A percentile compares a stretch with the other conserved stretches of the same genome.
Evolutionary conservation across 768 basidiomycete genomes (phyloP).

Genomic region (Daedaleopsis sinensis): DNA sequence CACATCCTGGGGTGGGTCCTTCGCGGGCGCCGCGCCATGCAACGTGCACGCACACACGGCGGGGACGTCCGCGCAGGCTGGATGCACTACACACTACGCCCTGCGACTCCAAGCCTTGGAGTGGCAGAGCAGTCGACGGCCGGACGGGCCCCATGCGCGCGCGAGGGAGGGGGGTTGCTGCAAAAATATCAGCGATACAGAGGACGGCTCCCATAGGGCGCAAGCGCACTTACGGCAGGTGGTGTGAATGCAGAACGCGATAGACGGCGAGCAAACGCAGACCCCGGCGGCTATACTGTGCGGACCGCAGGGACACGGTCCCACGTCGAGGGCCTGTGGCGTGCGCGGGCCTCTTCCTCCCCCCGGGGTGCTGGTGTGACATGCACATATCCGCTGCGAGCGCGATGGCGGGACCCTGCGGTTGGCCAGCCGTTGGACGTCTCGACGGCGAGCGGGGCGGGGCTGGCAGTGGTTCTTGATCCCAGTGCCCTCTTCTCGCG

Average conservation of each 20-base stretch:
- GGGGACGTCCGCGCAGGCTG: not conserved
- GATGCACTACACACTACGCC: too few species aligned
- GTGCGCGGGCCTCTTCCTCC: not conserved
- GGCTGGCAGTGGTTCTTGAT: not conserved
- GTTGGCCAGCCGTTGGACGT: too few species aligned
- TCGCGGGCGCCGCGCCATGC: not conserved
- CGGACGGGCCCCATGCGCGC: not conserved
- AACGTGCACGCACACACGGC: not conserved
- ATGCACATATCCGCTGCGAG: not conserved
- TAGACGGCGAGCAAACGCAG: constrained; percentile 1
- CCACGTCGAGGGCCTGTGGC: constrained; percentile 15
- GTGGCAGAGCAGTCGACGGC: not conserved
- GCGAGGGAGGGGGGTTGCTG: not conserved
- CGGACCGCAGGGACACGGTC: constrained; percentile 7
- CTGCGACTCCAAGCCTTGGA: not conserved
- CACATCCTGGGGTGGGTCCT: not conserved
- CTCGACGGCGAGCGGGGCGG: too few species aligned
- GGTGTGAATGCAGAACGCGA: constrained; percentile 2
- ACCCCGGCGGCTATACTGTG: not conserved
- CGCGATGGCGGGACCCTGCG: not conserved
- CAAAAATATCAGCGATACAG: constrained; percentile 1
- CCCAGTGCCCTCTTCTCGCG: not conserved
- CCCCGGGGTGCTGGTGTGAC: not conserved
- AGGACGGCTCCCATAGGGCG: not conserved
- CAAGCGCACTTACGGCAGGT: constrained; percentile 3